Evolutionary conservation across 139 green algal species (phyloP).

Genomic region (Chloropicon primus): DNA sequence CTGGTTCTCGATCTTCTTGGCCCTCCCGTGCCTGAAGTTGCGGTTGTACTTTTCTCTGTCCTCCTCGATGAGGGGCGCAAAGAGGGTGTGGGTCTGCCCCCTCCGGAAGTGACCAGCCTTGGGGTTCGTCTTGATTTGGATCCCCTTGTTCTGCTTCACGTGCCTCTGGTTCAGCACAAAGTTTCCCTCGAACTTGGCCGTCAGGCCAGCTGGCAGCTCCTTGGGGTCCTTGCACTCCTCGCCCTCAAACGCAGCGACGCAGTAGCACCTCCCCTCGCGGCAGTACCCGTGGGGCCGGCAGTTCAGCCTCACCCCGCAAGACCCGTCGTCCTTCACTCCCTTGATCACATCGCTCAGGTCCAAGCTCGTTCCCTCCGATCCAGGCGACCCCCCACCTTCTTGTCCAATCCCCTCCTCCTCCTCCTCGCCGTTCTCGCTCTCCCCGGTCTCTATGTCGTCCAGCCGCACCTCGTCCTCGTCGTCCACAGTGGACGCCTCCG

Average conservation of each 20-base stretch:
- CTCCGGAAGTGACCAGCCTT: neutral
- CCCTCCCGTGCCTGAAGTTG: neutral
- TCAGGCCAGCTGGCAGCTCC: neutral
- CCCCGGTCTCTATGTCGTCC: neutral
- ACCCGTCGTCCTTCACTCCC: neutral
- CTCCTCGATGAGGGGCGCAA: neutral
- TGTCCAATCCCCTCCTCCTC: neutral
- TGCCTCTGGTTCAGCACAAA: neutral
- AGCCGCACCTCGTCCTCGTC: neutral
- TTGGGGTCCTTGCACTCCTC: neutral
- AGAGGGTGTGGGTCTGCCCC: slow-evolving; percentile 1
- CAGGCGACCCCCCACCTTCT: neutral
- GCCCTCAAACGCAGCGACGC: slow-evolving; percentile 1
- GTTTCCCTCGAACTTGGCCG: neutral
- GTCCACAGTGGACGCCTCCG: neutral
- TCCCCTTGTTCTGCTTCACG: neutral
- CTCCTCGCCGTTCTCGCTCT: neutral
- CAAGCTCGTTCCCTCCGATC: neutral
- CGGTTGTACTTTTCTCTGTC: neutral
- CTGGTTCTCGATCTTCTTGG: neutral
- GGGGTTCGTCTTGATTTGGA: slow-evolving; percentile 4
- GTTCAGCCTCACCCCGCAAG: neutral
- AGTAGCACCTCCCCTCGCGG: neutral
- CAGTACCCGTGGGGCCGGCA: slow-evolving; percentile 5
- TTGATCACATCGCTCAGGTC: neutral